Evolutionary conservation across 2,329 filamentous ascomycete species (phyloP), one percentile per base, ranked within the genome.

Genomic region (Emericellopsis atlantica): DNA sequence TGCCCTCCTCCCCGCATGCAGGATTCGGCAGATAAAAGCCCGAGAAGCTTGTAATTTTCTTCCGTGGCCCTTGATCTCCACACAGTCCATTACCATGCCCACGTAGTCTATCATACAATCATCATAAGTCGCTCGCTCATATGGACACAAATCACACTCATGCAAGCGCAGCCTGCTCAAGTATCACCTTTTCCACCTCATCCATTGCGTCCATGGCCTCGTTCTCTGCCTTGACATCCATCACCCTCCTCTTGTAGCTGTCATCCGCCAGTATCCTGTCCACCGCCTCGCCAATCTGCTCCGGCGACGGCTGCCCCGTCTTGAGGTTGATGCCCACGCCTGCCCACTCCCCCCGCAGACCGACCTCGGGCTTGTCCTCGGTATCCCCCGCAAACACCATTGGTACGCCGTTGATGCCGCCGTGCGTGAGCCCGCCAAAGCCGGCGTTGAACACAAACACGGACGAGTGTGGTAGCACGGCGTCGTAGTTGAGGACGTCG

Each of bases 401-500:
- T 2, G 69, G 68, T 16, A 70, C 62, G 1, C 66, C 65, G 42
- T 65, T 60, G 24, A 59, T 55, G 3, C 70, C 50, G 3, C 59
- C 60, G 41, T 71, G 66, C 18, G 61, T 56, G 37, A 70, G 59
- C 2, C 64, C 66, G 4, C 68, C 66, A 42, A 68, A 73, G 4
- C 69, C 67, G 10, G 61, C 69, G 37, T 72, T 73, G 10, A 59
- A 60, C 14, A 73, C 55, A 23, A 72, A 67, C 1, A 67, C 57
- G 33, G 62, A 66, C 26, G 57, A 55, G 48, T 69, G 45, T 2
- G 62, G 60, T 1, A 74, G 54, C 1, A 72, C 43, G 0, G 57
- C 52, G 43, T 73, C 66, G 45, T 71, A 72, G 4, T 67, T 59
- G 4, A 74, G 50, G 46, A 67, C 71, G 48, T 72, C 66, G 18